A percentile compares a stretch with the other conserved stretches of the same genome.
phyloP scores from a whole-genome alignment of 176 grass and related monocot genomes.

The Juncus inflexus region DNA sequence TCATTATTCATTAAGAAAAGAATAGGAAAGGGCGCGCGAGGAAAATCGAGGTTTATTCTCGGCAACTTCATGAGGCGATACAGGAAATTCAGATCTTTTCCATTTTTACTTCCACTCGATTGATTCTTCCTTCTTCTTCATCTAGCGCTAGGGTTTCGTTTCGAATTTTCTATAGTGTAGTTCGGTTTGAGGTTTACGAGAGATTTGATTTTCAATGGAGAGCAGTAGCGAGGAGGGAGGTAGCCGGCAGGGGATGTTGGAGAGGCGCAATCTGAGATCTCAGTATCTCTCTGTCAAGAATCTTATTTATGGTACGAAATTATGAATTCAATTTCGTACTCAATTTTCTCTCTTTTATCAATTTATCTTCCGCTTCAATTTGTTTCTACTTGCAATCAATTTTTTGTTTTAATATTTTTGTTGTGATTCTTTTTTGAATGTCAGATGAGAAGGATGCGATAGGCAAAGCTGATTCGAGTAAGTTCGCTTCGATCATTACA shows the following conservation, averaged over 20 bases:
- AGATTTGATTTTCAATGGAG: constrained; percentile 1
- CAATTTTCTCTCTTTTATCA: background rate
- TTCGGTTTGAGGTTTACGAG: constrained; percentile 7
- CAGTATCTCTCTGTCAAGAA: constrained; percentile 27
- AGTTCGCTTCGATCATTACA: constrained; percentile 16
- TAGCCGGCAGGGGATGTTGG: background rate
- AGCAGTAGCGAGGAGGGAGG: background rate
- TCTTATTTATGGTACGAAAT: constrained; percentile 22
- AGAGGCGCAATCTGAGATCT: constrained; percentile 23
- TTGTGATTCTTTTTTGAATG: background rate
- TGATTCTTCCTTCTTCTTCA: constrained; percentile 14
- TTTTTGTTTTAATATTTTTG: background rate
- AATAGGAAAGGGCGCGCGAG: background rate
- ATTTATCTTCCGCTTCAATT: background rate
- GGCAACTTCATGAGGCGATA: background rate
- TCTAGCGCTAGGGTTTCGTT: constrained; percentile 15
- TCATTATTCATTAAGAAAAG: too few relatives aligned
- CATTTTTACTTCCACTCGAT: background rate
- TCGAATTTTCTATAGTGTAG: background rate
- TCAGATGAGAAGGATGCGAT: constrained; percentile 18
- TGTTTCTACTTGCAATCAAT: background rate
- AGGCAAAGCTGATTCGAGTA: constrained; percentile 10
- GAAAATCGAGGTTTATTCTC: background rate
- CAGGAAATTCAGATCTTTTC: background rate
- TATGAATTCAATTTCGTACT: constrained; percentile 12